Evolutionary conservation across 441 rosid species (phyloP), one percentile per base, ranked within the genome.

Genomic region (Arabidopsis lyrata): DNA sequence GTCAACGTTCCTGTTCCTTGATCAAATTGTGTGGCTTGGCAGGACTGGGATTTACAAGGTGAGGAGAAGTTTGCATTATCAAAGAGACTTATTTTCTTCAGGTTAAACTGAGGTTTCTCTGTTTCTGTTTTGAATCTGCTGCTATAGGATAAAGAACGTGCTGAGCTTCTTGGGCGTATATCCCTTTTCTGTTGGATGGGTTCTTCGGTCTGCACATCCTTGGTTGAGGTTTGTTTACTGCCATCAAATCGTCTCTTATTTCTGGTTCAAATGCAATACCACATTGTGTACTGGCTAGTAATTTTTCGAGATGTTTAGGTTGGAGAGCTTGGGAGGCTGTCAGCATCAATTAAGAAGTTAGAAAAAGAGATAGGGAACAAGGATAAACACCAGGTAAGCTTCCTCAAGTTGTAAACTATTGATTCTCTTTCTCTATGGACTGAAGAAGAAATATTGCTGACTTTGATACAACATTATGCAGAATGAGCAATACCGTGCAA

Each of bases 11-110:
- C 82, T 95, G 77, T 95, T 92, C 73, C 94, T 92, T 5, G 97
- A 95, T 86, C 99, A 95, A 92, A 72, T 95, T 18, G 91, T 90
- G 52, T 92, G 97, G 97, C 97, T 95, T 65, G 79, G 89, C 64
- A 87, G 99, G 85, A 66, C 87, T 66, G 99, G 99, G 52, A 92
- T 95, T 64, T 92, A 92, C 78, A 92, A 95, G 99, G 99, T 92
- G 72, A 18, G 77, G n/a, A 58, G 4, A 36, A 24, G 34, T 11
- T 14, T 27, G 48, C 34, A 16, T 49, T 3, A 60, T 2, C 1
- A 20, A 16, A 5, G 32, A 38, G 31, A 2, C 61, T 16, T 36
- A 0, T 11, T 47, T 60, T 15, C 39, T 41, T 47, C 39, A 10
- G 22, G 69, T 72, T 31, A 13, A 39, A 38, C 69, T 63, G 35